Conservation (phyloP, 148 eudicot genomes). For the Silene latifolia region DNA sequence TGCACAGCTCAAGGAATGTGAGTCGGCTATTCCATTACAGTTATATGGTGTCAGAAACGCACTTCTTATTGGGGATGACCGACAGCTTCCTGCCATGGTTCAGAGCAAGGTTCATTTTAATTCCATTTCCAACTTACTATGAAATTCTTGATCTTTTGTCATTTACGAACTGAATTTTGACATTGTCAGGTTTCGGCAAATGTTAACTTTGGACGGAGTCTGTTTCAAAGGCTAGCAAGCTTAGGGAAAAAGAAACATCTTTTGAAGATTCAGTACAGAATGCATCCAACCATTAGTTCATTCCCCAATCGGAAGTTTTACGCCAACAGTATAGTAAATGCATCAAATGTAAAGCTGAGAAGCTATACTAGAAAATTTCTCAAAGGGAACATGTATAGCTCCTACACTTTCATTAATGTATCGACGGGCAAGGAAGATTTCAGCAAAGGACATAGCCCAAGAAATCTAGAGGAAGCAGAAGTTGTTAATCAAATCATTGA, state of each 20-base stretch:
- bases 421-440: constrained; percentile 33
- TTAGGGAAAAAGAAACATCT: constrained; percentile 51
- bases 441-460: constrained; percentile 30
- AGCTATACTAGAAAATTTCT: constrained; percentile 28
- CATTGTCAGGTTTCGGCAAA: constrained; percentile 33
- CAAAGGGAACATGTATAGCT: constrained; percentile 26
- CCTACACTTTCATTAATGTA: constrained; percentile 46
- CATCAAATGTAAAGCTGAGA: constrained; percentile 29
- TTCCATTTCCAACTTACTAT: no score
- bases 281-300: constrained; percentile 65
- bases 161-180: no score
- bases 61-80: constrained; percentile 55
- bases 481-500: constrained; percentile 38
- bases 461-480: constrained; percentile 33
- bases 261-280: constrained; percentile 50
- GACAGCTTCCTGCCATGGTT: constrained; percentile 57
- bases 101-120: constrained; percentile 32
- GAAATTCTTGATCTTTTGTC: no score
- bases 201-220: constrained; percentile 56
- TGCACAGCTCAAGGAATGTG: constrained; percentile 67
- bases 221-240: constrained; percentile 42
- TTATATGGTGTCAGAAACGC: constrained; percentile 38
- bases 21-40: constrained; percentile 50
- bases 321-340: constrained; percentile 34
- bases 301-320: constrained; percentile 49